A percentile compares a stretch with the other conserved stretches of the same genome.
Evolutionary conservation across 805 yeast genomes (phyloP).

Genomic region (Kuraishia floccosa): DNA sequence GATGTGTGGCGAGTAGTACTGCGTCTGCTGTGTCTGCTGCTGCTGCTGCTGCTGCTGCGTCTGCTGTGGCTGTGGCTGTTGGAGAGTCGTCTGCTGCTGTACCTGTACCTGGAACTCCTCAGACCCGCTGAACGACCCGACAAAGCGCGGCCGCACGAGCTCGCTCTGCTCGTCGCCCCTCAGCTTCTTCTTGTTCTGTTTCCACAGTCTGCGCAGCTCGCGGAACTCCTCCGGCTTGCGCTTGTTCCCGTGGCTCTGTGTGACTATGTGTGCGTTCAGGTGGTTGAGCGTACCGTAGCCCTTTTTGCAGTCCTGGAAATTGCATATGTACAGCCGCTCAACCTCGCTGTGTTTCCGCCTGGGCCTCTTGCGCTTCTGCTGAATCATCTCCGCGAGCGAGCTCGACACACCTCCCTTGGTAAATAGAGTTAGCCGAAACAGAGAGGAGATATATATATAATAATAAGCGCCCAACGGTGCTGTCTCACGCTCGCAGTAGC

Average conservation of each 20-base stretch:
- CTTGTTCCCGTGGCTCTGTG: constrained; percentile 44
- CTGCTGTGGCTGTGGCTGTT: constrained; percentile 1
- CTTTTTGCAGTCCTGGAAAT: constrained; percentile 32
- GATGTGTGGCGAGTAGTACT: too few species aligned
- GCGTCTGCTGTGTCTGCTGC: constrained; percentile 1
- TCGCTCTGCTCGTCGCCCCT: background rate
- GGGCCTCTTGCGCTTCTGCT: constrained; percentile 25
- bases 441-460: too few species aligned
- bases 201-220: constrained; percentile 31
- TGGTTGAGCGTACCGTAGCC: constrained; percentile 53
- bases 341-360: constrained; percentile 45
- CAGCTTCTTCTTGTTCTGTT: constrained; percentile 14
- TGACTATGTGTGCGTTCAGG: constrained; percentile 41
- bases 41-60: constrained; percentile 3
- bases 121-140: background rate
- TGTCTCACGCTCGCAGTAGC: too few species aligned
- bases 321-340: constrained; percentile 41
- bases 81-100: constrained; percentile 1
- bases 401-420: too few species aligned
- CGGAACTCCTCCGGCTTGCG: constrained; percentile 44
- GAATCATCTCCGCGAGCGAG: too few species aligned
- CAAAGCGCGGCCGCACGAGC: background rate
- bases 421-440: too few species aligned
- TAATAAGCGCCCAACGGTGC: too few species aligned
- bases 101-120: background rate